Evolutionary conservation across 2,329 filamentous ascomycete genomes (phyloP).

Genomic region (Pseudovirgaria hyperparasitica): DNA sequence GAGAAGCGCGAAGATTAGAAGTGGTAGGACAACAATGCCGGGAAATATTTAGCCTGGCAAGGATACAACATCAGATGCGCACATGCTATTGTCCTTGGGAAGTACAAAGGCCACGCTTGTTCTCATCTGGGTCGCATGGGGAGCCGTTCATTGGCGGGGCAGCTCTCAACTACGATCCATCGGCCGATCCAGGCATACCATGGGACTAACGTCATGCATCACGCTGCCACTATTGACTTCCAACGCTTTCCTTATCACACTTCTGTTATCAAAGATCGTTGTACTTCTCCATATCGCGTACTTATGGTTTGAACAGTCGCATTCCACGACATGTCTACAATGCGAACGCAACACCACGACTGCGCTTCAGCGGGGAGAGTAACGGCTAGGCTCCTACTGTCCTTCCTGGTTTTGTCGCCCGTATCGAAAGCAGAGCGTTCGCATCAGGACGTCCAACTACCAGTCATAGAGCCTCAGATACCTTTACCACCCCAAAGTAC

Average conservation of each 20-base stretch:
- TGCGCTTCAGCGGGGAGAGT: slow-evolving; percentile 47
- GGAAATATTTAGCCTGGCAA: slow-evolving; percentile 3
- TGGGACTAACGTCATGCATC: neutral
- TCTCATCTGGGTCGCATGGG: slow-evolving; percentile 11
- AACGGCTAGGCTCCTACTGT: slow-evolving; percentile 50
- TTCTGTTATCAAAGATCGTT: neutral
- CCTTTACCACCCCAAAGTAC: no score
- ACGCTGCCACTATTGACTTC: neutral
- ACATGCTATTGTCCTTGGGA: slow-evolving; percentile 3
- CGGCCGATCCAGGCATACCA: neutral
- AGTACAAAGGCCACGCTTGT: slow-evolving; percentile 7
- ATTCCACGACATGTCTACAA: neutral
- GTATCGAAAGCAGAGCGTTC: no score
- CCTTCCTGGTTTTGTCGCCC: slow-evolving; percentile 49
- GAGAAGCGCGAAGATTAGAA: no score
- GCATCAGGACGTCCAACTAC: no score
- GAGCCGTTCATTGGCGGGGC: slow-evolving; percentile 3
- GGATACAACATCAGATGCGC: slow-evolving; percentile 5
- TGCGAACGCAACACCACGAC: slow-evolving; percentile 9
- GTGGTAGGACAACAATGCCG: no score
- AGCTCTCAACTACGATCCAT: slow-evolving; percentile 1
- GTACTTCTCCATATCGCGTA: neutral
- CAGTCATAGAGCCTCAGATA: no score
- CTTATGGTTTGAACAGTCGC: neutral
- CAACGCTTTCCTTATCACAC: neutral